phyloP scores from a whole-genome alignment of 2,329 filamentous ascomycete species.

The Ophiostoma ips region DNA sequence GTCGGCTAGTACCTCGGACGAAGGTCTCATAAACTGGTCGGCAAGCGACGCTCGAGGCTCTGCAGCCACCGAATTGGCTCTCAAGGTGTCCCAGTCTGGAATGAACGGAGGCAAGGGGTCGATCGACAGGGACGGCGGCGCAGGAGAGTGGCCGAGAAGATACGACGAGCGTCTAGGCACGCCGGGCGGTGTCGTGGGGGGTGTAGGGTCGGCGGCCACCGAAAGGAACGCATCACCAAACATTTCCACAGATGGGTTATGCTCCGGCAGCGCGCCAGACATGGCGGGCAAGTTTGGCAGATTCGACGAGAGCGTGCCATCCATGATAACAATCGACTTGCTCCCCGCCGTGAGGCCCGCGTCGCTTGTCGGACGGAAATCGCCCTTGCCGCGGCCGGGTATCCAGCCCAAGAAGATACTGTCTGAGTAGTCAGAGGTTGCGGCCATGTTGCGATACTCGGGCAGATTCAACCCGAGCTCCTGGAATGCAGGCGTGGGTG shows the following conservation, averaged over 20 bases:
- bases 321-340: slow-evolving; percentile 80
- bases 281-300: slow-evolving; percentile 28
- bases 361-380: slow-evolving; percentile 33
- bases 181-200: slow-evolving; percentile 46
- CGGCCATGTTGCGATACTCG: slow-evolving; percentile 17
- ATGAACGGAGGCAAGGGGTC: slow-evolving; percentile 33
- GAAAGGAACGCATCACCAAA: slow-evolving; percentile 39
- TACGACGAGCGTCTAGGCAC: slow-evolving; percentile 36
- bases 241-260: slow-evolving; percentile 15
- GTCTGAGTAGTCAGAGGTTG: slow-evolving; percentile 29
- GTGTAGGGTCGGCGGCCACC: slow-evolving; percentile 39
- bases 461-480: slow-evolving; percentile 15
- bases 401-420: slow-evolving; percentile 17
- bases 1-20: background rate
- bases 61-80: slow-evolving; percentile 4
- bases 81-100: slow-evolving; percentile 31
- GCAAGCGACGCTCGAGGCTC: background rate
- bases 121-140: slow-evolving; percentile 22
- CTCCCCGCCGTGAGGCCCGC: slow-evolving; percentile 61
- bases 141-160: slow-evolving; percentile 34
- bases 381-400: background rate
- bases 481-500: background rate
- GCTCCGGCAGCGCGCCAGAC: slow-evolving; percentile 35
- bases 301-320: slow-evolving; percentile 45
- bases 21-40: background rate